Percentiles rank a stretch among this genome's conserved stretches.
Conservation (phyloP, 768 basidiomycete species). For the Pisolithus marmoratus region DNA sequence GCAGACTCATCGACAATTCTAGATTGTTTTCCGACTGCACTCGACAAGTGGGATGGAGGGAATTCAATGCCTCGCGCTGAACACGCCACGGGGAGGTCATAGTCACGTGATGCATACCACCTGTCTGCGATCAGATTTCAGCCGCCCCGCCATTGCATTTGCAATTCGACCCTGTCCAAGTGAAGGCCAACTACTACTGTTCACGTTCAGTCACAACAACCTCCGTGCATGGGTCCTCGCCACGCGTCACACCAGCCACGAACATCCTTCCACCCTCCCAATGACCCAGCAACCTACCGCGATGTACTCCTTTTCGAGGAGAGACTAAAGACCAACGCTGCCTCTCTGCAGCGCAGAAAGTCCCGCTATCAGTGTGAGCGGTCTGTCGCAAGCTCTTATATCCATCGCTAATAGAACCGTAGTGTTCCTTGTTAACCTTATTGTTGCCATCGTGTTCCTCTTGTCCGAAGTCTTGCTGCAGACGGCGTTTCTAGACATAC, state of each 20-base stretch:
- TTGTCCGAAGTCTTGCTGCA: constrained; percentile 70
- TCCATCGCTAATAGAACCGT: constrained; percentile 11
- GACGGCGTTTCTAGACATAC: constrained; percentile 59
- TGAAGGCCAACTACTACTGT: neutral
- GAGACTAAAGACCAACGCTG: constrained; percentile 89
- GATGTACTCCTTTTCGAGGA: constrained; percentile 94
- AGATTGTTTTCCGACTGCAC: neutral
- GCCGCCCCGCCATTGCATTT: neutral
- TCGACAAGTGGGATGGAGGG: constrained; percentile 5
- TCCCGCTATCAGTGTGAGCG: constrained; percentile 74
- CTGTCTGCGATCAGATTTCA: too few relatives aligned
- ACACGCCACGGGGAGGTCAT: constrained; percentile 9
- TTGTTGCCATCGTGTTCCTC: constrained; percentile 64
- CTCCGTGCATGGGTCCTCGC: constrained; percentile 21
- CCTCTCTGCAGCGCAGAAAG: constrained; percentile 73
- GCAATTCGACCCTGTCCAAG: neutral
- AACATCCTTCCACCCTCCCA: constrained; percentile 51
- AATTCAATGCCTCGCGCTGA: constrained; percentile 16
- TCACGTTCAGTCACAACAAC: neutral
- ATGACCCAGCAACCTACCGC: constrained; percentile 74
- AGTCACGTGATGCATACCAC: constrained; percentile 19
- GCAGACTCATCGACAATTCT: constrained; percentile 33
- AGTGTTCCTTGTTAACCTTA: constrained; percentile 75
- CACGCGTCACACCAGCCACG: constrained; percentile 19
- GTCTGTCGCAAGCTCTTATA: constrained; percentile 8